A percentile compares a stretch with the other conserved stretches of the same genome.
These are phyloP conservation scores for Solanum chacoense DNA, from an alignment of 305 asterid genomes.

Conservation along the genomic window DNA sequence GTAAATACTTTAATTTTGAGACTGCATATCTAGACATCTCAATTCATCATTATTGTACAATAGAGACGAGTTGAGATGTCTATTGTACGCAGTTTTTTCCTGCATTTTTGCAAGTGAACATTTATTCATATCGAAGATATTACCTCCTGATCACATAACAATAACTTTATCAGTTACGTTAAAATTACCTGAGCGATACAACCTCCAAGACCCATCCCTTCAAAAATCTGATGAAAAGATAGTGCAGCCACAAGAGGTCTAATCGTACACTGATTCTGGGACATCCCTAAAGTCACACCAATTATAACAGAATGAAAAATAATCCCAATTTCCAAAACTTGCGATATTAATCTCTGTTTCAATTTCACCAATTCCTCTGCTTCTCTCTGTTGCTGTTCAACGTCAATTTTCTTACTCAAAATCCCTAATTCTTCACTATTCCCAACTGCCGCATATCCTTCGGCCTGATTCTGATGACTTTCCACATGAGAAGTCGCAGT, in stretches of 20 bases:
- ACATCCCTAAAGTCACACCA: conserved; percentile 37
- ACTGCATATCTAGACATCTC: background rate
- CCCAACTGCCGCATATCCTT: conserved; percentile 11
- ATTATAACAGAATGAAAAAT: conserved; percentile 36
- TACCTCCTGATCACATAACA: too few relatives aligned
- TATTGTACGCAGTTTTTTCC: too few relatives aligned
- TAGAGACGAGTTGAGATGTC: background rate
- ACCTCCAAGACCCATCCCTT: conserved; percentile 38
- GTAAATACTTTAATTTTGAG: background rate
- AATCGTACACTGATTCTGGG: conserved; percentile 31
- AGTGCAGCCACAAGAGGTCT: conserved; percentile 31
- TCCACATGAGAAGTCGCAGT: conserved; percentile 32
- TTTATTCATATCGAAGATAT: too few relatives aligned
- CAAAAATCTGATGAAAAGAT: conserved; percentile 32
- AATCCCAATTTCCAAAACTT: conserved; percentile 33
- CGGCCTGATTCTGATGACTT: background rate
- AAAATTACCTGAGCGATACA: conserved; percentile 31
- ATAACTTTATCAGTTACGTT: background rate
- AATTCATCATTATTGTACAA: background rate
- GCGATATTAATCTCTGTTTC: conserved; percentile 30
- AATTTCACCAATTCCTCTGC: conserved; percentile 23
- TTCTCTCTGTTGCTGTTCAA: background rate
- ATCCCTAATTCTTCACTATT: conserved; percentile 4
- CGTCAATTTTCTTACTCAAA: conserved; percentile 9
- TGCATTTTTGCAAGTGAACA: background rate